Base-by-base conservation (phyloP, 257 asterid genomes). In the Gardenia jasminoides region DNA sequence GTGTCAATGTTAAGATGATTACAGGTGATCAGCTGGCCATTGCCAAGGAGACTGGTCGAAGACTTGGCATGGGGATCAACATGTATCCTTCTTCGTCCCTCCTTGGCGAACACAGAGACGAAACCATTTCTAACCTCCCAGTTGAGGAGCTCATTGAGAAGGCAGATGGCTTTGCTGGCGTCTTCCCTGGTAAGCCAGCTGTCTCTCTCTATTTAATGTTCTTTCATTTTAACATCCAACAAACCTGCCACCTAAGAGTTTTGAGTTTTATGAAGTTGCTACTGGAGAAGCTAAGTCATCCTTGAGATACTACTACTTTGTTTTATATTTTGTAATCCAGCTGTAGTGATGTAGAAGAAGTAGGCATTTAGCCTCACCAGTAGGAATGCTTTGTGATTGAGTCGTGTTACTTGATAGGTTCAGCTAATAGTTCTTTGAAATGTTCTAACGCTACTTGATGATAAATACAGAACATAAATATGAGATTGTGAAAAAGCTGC, bases 1-100 rank as follows among this genome's bases (percentile, higher is more conserved):
- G 92, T 10, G 92, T 89, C 75, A 89, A 89, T 30, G 92, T 89
- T 19, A 89, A 89, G 84, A 89, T 89, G 92, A 89, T 89, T 22
- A 89, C 92, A 28, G 92, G 92, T 10, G 83, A 85, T 85, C 81
- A 76, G 80, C 81, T 87, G 10, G 86, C 90, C 43, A 87, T 87
- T 13, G 90, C 76, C 39, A 87, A 87, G 78, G 90, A 87, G 66
- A 87, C 90, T 58, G 90, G 88, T 59, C 83, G 90, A 11, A 83
- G 90, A 67, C 86, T 87, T 16, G 90, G 90, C 26, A 87, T 87
- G 90, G 90, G 90, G 4, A 85, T 88, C 4, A 87, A 87, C 75
- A 87, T 87, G 90, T 87, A 87, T 75, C 88, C 90, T 33, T 87
- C 90, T 50, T 87, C 90, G 22, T 84, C 90, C 62, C 90, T 87